A percentile compares a stretch with the other conserved stretches of the same genome.
phyloP scores from a whole-genome alignment of 306 rosid species.

The Dicorynia guianensis region DNA sequence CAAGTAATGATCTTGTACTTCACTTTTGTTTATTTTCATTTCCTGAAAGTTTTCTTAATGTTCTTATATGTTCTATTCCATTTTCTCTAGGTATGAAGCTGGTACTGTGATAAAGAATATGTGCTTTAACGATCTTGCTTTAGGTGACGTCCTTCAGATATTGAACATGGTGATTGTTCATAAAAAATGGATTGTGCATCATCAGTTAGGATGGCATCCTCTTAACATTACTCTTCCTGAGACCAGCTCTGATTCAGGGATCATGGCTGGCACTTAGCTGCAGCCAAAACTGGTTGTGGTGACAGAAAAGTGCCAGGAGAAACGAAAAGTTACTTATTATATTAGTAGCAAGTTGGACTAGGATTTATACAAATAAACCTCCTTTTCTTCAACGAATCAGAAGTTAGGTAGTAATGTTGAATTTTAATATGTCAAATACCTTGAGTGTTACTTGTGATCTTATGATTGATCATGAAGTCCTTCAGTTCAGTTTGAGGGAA shows the following conservation, averaged over 20 bases:
- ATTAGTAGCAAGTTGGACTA: constrained; percentile 38
- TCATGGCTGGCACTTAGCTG: constrained; percentile 25
- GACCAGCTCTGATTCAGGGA: constrained; percentile 51
- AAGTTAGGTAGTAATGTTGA: constrained; percentile 42
- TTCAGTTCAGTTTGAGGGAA: constrained; percentile 28
- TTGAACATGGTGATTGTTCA: constrained; percentile 60
- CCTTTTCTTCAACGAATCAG: constrained; percentile 16
- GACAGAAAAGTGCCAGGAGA: constrained; percentile 43
- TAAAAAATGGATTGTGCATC: constrained; percentile 85
- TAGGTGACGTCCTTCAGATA: constrained; percentile 78
- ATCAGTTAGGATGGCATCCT: constrained; percentile 93
- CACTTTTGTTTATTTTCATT: constrained; percentile 27
- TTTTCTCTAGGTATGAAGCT: constrained; percentile 81
- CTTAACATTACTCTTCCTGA: constrained; percentile 65
- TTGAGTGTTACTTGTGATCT: background rate
- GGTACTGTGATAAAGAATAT: constrained; percentile 64
- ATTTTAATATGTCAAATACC: constrained; percentile 30
- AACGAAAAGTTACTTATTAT: constrained; percentile 35
- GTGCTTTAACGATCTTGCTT: constrained; percentile 67
- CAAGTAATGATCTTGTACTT: constrained; percentile 60
- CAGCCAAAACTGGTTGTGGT: constrained; percentile 23
- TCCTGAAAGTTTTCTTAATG: constrained; percentile 16
- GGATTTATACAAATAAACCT: constrained; percentile 29
- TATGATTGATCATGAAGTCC: constrained; percentile 31
- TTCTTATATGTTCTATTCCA: constrained; percentile 25